Evolutionary conservation across 1,139 yeast species (phyloP).

Genomic region (Hansenula lynferdii): DNA sequence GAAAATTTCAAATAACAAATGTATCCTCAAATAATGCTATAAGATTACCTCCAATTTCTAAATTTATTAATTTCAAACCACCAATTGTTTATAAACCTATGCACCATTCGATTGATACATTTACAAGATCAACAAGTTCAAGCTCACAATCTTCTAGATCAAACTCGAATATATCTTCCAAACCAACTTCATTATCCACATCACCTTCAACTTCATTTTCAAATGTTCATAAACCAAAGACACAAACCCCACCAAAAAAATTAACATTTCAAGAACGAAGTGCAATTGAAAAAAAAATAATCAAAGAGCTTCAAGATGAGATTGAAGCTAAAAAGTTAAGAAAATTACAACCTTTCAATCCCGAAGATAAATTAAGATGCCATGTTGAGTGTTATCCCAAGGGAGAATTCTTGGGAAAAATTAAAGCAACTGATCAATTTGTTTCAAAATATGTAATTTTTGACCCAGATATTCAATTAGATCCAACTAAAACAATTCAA

Average conservation of each 20-base stretch:
- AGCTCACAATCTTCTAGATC: neutral
- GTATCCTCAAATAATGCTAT: constrained; percentile 5
- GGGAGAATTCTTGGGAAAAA: constrained; percentile 3
- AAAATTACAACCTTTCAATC: neutral
- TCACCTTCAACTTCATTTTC: neutral
- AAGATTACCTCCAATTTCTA: constrained; percentile 4
- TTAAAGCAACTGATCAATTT: neutral
- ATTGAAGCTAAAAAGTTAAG: neutral
- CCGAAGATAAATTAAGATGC: neutral
- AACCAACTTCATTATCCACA: neutral
- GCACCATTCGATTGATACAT: too few species aligned
- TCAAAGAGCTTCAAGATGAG: neutral
- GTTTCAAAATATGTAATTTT: neutral
- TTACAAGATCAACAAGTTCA: neutral
- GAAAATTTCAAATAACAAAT: neutral
- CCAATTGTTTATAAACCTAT: neutral
- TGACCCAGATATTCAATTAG: neutral
- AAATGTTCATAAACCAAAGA: neutral
- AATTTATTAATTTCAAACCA: neutral
- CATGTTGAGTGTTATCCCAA: neutral
- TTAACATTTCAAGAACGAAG: neutral
- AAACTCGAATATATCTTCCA: neutral
- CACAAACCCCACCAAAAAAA: neutral
- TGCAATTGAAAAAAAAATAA: neutral
- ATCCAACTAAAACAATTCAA: neutral